Percentiles rank a stretch among this genome's conserved stretches.
These are phyloP conservation scores for Diplotaxis tenuifolia DNA, from an alignment of 345 rosid species.

Conservation along the genomic window DNA sequence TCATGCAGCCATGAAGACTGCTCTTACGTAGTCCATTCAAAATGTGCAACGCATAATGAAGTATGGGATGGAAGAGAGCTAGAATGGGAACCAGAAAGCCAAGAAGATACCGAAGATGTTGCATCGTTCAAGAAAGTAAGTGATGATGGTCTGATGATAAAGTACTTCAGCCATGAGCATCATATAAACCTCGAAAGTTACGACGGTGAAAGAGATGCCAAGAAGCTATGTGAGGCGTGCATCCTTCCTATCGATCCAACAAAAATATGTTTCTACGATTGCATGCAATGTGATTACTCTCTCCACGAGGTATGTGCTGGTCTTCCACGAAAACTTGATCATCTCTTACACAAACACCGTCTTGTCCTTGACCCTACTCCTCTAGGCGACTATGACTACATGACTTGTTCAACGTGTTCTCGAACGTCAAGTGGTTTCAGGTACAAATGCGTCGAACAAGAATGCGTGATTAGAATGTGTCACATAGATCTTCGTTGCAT, in stretches of 20 bases:
- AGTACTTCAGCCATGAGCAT: conserved; percentile 7
- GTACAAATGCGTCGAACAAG: not conserved
- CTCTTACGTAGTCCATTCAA: not conserved
- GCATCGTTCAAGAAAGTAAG: not conserved
- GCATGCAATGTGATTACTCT: no score
- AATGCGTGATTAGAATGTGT: not conserved
- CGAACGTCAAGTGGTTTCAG: not conserved
- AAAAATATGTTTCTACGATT: not conserved
- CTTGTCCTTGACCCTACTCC: not conserved
- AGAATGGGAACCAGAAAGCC: conserved; percentile 6
- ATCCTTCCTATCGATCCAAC: not conserved
- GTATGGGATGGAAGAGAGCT: not conserved
- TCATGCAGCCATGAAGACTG: not conserved
- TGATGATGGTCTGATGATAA: not conserved
- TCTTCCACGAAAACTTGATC: not conserved
- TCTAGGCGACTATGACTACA: not conserved
- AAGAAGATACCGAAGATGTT: not conserved
- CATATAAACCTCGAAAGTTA: not conserved
- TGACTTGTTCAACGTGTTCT: not conserved
- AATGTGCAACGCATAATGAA: conserved; percentile 3
- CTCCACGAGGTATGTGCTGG: no score
- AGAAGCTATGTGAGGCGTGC: conserved; percentile 1
- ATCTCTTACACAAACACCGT: not conserved
- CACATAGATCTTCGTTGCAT: not conserved
- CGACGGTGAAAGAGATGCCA: not conserved